Evolutionary conservation across 768 basidiomycete species (phyloP).

Genomic region (Termitomyces eurrhizus): DNA sequence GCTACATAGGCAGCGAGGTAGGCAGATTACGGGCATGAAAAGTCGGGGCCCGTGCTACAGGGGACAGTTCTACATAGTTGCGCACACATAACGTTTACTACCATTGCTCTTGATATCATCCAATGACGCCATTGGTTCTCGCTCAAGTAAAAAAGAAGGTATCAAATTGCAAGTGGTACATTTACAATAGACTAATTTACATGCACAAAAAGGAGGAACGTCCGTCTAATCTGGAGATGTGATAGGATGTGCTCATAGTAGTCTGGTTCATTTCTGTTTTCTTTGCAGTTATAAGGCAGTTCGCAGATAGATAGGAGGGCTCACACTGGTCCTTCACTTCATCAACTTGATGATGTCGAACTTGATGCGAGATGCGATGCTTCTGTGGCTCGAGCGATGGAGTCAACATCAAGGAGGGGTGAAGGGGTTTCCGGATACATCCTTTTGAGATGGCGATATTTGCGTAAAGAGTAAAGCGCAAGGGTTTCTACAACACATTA

Average conservation of each 20-base stretch:
- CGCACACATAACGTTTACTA: background rate
- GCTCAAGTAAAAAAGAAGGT: background rate
- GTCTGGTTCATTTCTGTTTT: background rate
- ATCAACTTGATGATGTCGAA: constrained; percentile 11
- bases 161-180: background rate
- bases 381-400: constrained; percentile 9
- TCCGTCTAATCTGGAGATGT: background rate
- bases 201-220: background rate
- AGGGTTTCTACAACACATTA: constrained; percentile 57
- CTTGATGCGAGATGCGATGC: constrained; percentile 7
- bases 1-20: no score
- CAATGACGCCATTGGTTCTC: background rate
- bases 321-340: background rate
- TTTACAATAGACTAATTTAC: background rate
- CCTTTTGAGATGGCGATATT: constrained; percentile 76
- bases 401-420: constrained; percentile 14
- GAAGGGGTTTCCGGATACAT: constrained; percentile 48
- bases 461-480: constrained; percentile 76
- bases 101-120: background rate
- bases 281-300: background rate
- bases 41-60: no score
- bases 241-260: background rate
- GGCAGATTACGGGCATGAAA: no score
- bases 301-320: background rate
- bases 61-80: no score